Conservation (phyloP, 495 filamentous ascomycete genomes). For the Penicillium psychrofluorescens region DNA sequence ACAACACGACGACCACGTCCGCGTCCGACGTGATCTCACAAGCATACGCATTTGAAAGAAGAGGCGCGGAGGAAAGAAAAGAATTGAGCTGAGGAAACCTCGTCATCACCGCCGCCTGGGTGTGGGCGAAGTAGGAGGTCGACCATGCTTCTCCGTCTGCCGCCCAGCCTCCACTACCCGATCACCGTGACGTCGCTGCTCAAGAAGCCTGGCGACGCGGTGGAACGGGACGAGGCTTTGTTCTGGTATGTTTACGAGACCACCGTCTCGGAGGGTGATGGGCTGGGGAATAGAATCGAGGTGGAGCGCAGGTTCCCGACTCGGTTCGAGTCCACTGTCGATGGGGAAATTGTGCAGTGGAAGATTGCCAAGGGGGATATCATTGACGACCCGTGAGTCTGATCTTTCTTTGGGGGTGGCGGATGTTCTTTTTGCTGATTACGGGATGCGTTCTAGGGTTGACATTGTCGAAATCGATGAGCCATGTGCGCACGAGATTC, state of each 20-base stretch:
- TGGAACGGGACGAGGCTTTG: constrained; percentile 67
- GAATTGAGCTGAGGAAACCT: neutral
- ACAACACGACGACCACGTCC: constrained; percentile 5
- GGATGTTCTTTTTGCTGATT: constrained; percentile 7
- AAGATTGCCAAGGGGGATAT: constrained; percentile 64
- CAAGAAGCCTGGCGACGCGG: constrained; percentile 62
- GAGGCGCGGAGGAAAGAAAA: neutral
- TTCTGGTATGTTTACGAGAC: constrained; percentile 81
- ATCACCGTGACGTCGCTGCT: constrained; percentile 88
- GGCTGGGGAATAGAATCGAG: constrained; percentile 55
- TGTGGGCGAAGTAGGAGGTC: constrained; percentile 11
- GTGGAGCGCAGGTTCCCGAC: constrained; percentile 66
- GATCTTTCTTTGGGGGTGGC: neutral
- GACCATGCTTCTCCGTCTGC: constrained; percentile 47
- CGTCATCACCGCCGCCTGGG: constrained; percentile 2
- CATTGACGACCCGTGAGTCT: constrained; percentile 45
- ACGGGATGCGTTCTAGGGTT: constrained; percentile 21
- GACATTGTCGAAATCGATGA: constrained; percentile 78
- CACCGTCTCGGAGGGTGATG: constrained; percentile 65
- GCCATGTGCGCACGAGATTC: constrained; percentile 81
- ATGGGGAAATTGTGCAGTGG: constrained; percentile 73
- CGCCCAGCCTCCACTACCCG: constrained; percentile 70
- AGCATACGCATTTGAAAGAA: neutral
- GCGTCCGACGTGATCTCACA: constrained; percentile 1
- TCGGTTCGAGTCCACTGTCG: constrained; percentile 72